Conservation (phyloP, 106 monocot genomes). For the Dendrobium nobile region DNA sequence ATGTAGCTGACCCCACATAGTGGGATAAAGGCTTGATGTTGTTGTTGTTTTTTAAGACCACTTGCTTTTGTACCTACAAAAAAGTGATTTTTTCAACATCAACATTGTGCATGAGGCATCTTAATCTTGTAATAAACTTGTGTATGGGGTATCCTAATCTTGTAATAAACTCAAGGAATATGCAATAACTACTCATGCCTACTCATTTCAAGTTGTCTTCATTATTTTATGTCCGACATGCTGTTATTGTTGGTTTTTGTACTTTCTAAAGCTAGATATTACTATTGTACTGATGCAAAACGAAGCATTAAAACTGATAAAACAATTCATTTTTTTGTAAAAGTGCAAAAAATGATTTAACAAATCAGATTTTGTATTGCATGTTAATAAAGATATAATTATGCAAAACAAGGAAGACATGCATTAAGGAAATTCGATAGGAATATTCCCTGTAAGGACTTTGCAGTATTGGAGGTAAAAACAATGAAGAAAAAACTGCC, state of each 20-base stretch:
- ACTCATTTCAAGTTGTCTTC: neutral
- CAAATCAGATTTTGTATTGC: neutral
- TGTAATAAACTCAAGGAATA: neutral
- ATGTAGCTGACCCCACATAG: no score
- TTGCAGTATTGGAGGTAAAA: neutral
- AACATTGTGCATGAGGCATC: no score
- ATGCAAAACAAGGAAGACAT: neutral
- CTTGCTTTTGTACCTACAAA: neutral
- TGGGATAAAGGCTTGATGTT: no score
- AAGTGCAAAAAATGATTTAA: no score
- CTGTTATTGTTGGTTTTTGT: neutral
- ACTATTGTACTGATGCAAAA: neutral
- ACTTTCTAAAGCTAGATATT: neutral
- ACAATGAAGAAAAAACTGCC: neutral
- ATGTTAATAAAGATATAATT: neutral
- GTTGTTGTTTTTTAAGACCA: neutral
- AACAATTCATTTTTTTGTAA: neutral
- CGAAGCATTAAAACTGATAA: neutral
- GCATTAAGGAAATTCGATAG: neutral
- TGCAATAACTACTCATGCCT: neutral
- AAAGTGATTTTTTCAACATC: neutral
- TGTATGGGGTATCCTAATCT: neutral
- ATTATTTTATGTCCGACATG: neutral
- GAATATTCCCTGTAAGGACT: neutral
- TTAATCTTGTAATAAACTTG: neutral